Base-by-base conservation (phyloP, 2,329 filamentous ascomycete genomes). In the Xylariaceae sp. region DNA sequence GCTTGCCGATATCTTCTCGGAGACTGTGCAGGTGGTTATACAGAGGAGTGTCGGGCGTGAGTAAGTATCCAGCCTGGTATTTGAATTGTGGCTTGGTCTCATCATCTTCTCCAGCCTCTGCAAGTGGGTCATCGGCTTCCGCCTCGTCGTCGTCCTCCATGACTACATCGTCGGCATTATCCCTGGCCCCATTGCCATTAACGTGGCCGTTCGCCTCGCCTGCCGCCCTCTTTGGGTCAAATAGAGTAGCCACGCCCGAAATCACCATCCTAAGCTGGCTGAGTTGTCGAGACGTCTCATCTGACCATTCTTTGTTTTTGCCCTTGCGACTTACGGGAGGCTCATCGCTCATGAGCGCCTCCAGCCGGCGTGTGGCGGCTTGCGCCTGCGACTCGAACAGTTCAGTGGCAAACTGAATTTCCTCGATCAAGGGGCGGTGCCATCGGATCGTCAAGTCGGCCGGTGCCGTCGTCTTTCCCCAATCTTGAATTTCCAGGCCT, bases 301-400 rank as follows among this genome's bases (percentile, higher is more conserved):
- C 94, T 0, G 93, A 97, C 94, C 94, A 99, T 63, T 97, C 93
- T 71, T 97, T 99, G 61, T 96, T 95, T 68, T 93, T 96, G 36
- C 94, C 94, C 60, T 92, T 93, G 51, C 93, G 83, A 69, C 91
- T 95, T 48, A 97, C 87, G 2, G 85, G 87, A 1, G 91, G 87
- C 34, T 87, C 82, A 42, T 90, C 86, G 56, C 89, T 86, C 65
- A 90, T 95, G n/a, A 99, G 79, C 7, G 86, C 82, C 56, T 83
- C 82, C 12, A 99, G 74, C 55, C 90, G 84, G 52, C 85, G 76
- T 54, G 93, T 81, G 2, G 93, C 92, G 39, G 83, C 85, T 51
- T 83, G 83, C 6, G 88, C 87, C 69, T 97, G 92, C 1, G 86
- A 87, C 59, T 92, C 86, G 63, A 97, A 97, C 0, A 99, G 73